These are phyloP conservation scores for Pleurotus ostreatus DNA, from an alignment of 768 basidiomycete species.

Conservation along the genomic window DNA sequence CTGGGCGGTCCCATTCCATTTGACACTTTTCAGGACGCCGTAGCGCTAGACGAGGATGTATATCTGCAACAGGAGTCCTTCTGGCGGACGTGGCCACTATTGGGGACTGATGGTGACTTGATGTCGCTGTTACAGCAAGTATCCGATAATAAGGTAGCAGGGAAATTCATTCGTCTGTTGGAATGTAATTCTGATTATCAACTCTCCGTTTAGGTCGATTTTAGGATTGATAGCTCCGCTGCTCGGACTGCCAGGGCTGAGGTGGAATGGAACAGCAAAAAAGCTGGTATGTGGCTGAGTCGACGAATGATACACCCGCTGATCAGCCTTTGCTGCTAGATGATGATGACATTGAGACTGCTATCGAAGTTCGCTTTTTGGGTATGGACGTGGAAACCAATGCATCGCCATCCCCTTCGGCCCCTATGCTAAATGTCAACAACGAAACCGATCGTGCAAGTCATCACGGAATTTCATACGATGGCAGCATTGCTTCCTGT, in stretches of 20 bases:
- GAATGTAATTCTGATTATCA: not conserved
- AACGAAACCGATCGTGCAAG: conserved; percentile 34
- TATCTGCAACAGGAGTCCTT: conserved; percentile 41
- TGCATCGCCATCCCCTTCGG: conserved; percentile 16
- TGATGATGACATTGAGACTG: conserved; percentile 81
- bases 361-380: conserved; percentile 44
- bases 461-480: conserved; percentile 41
- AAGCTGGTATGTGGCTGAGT: conserved; percentile 54
- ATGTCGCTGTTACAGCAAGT: conserved; percentile 75
- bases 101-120: conserved; percentile 77
- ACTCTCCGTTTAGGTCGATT: conserved; percentile 50
- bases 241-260: conserved; percentile 49
- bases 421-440: conserved; percentile 11
- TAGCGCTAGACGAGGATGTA: conserved; percentile 50
- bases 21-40: conserved; percentile 72
- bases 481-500: conserved; percentile 48
- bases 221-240: conserved; percentile 63
- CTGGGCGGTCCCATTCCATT: conserved; percentile 59
- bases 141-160: conserved; percentile 70
- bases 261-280: conserved; percentile 86
- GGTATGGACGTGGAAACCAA: conserved; percentile 11
- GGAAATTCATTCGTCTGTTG: not conserved
- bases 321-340: conserved; percentile 37
- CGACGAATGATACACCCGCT: not conserved
- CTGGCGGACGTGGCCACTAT: conserved; percentile 77